A percentile compares a stretch with the other conserved stretches of the same genome.
phyloP scores from a whole-genome alignment of 768 basidiomycete species.

The Atractiella rhizophila region DNA sequence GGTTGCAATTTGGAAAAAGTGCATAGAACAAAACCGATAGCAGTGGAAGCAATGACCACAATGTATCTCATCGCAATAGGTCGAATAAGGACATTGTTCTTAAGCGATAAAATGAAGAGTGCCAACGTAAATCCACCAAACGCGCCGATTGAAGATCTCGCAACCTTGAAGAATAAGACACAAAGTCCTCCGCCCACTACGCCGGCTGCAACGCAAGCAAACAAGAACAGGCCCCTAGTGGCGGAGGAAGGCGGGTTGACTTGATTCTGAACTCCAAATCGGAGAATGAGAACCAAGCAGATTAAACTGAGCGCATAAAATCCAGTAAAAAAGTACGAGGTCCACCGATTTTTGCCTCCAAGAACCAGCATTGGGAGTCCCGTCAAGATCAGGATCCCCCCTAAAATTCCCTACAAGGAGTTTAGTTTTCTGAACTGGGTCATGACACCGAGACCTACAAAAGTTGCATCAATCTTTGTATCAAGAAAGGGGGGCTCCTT shows the following conservation, averaged over 20 bases:
- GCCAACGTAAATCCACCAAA: slow-evolving; percentile 66
- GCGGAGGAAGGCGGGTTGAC: slow-evolving; percentile 54
- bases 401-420: too few species aligned
- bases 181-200: slow-evolving; percentile 57
- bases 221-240: slow-evolving; percentile 68
- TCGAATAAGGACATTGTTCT: slow-evolving; percentile 51
- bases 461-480: slow-evolving; percentile 5
- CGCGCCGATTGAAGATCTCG: slow-evolving; percentile 46
- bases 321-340: too few species aligned
- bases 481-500: slow-evolving; percentile 1
- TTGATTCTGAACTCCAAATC: slow-evolving; percentile 56
- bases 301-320: slow-evolving; percentile 70
- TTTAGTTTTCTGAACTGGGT: too few species aligned
- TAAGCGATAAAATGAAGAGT: slow-evolving; percentile 67
- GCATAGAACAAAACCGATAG: neutral
- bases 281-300: slow-evolving; percentile 63
- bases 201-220: slow-evolving; percentile 54
- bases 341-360: too few species aligned
- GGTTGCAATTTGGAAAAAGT: slow-evolving; percentile 6
- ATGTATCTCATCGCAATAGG: slow-evolving; percentile 66
- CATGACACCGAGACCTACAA: too few species aligned
- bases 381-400: too few species aligned
- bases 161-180: slow-evolving; percentile 79
- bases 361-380: too few species aligned
- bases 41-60: slow-evolving; percentile 45